Evolutionary conservation across 192 early-diverging fungal species (phyloP).

Genomic region (Backusella psychrophila): DNA sequence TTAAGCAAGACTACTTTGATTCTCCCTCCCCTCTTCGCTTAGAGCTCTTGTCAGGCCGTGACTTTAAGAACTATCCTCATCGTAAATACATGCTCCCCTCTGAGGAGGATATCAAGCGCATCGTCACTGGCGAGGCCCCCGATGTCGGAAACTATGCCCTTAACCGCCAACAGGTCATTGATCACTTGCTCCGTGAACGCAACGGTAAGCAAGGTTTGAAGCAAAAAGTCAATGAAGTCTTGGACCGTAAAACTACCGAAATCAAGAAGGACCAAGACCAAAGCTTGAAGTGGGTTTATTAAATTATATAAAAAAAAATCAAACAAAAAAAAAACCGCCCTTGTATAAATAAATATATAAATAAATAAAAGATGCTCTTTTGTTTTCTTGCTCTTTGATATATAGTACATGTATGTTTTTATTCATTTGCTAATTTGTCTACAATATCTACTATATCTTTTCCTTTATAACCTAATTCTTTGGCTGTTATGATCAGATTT

Average conservation of each 20-base stretch:
- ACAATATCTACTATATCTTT: conserved; percentile 27
- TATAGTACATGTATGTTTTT: not conserved
- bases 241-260: conserved; percentile 47
- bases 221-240: conserved; percentile 63
- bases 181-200: conserved; percentile 58
- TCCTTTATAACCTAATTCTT: conserved; percentile 24
- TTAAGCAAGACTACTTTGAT: conserved; percentile 59
- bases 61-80: conserved; percentile 58
- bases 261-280: conserved; percentile 21
- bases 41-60: conserved; percentile 38
- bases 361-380: no score
- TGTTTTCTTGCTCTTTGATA: not conserved
- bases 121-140: conserved; percentile 64
- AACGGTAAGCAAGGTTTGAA: conserved; percentile 65
- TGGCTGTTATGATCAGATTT: conserved; percentile 19
- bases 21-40: conserved; percentile 24
- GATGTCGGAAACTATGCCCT: conserved; percentile 60
- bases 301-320: conserved; percentile 1
- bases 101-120: conserved; percentile 59
- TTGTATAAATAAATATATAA: conserved; percentile 5
- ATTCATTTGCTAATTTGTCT: conserved; percentile 21
- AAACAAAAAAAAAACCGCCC: not conserved
- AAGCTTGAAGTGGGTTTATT: conserved; percentile 36
- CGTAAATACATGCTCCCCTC: conserved; percentile 59
- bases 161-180: conserved; percentile 53